Base-by-base conservation (phyloP, 2,329 filamentous ascomycete species). In the Cladosporium sp. region DNA sequence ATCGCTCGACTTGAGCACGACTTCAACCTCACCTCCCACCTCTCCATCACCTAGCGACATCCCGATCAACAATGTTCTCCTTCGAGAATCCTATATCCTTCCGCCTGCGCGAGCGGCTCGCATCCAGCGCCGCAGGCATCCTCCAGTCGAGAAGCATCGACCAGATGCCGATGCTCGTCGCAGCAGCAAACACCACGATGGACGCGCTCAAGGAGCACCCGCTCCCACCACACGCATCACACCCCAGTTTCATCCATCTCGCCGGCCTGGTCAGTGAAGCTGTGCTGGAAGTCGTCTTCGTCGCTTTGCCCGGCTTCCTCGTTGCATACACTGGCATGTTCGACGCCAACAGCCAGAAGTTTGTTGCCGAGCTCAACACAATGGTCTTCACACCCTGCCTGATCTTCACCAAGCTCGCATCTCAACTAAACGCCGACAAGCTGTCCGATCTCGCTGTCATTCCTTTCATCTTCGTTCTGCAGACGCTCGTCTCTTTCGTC, bases 381-480 rank as follows among this genome's bases (percentile, higher is more conserved):
- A 91, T 91, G 81, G 85, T 99, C 50, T 99, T 99, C 79, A 99
- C 95, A 33, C 95, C 95, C 70, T 98, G 95, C 78, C 88, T 99
- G 69, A 93, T 99, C 78, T 99, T 98, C 79, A 97, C 92, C 18
- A 99, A 99, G 79, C 86, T 99, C 46, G 95, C 93, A 7, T 96
- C 93, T 1, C 94, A 99, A 79, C 85, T 99, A 66, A 97, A 91
- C 55, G 91, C 93, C 64, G 90, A 95, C 68, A 97, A 97, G 79
- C 86, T 99, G 61, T 84, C 88, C 68, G 95, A 98, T 65, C 86
- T 99, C 46, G 92, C 91, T 70, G 90, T 99, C 70, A 99, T 99
- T 66, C 95, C 95, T n/a, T 80, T 92, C 71, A 97, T 99, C 76
- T 98, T 98, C 78, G 74, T 93, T 67, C 84, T 95, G 33, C 94